Percentiles rank a stretch among this genome's conserved stretches.
Evolutionary conservation across 1,284 basidiomycete genomes (phyloP).

Genomic region (Puccinia horiana): DNA sequence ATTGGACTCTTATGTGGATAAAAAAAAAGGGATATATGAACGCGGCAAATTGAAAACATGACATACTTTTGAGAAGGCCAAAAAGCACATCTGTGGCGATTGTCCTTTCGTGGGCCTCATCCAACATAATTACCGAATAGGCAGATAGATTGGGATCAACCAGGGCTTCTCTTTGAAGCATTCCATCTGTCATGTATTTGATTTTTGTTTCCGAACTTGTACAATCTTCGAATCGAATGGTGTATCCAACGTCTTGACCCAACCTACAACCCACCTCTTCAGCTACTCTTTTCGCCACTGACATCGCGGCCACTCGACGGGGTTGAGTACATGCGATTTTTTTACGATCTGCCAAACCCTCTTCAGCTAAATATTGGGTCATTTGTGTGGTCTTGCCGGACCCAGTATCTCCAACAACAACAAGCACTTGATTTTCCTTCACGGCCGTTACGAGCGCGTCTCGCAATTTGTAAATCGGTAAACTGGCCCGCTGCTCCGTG

Average conservation of each 20-base stretch:
- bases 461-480: slow-evolving; percentile 96
- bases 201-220: slow-evolving; percentile 96
- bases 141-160: slow-evolving; percentile 89
- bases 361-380: slow-evolving; percentile 88
- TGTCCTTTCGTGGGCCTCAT: slow-evolving; percentile 97
- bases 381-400: slow-evolving; percentile 65
- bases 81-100: slow-evolving; percentile 98
- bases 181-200: slow-evolving; percentile 99
- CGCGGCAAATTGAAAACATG: not conserved
- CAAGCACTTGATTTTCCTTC: slow-evolving; percentile 87
- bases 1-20: not conserved
- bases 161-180: slow-evolving; percentile 94
- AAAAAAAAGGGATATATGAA: not conserved
- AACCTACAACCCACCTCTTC: slow-evolving; percentile 96
- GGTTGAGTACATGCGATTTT: slow-evolving; percentile 97
- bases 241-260: slow-evolving; percentile 96
- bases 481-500: slow-evolving; percentile 83
- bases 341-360: slow-evolving; percentile 80
- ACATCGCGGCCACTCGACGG: slow-evolving; percentile 96
- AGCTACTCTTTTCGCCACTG: slow-evolving; percentile 96
- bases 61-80: slow-evolving; percentile 77
- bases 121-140: slow-evolving; percentile 96
- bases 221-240: slow-evolving; percentile 98
- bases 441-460: slow-evolving; percentile 89
- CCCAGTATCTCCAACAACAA: slow-evolving; percentile 91